Conservation (phyloP, 2,329 filamentous ascomycete species). For the Aspergillus proliferans region DNA sequence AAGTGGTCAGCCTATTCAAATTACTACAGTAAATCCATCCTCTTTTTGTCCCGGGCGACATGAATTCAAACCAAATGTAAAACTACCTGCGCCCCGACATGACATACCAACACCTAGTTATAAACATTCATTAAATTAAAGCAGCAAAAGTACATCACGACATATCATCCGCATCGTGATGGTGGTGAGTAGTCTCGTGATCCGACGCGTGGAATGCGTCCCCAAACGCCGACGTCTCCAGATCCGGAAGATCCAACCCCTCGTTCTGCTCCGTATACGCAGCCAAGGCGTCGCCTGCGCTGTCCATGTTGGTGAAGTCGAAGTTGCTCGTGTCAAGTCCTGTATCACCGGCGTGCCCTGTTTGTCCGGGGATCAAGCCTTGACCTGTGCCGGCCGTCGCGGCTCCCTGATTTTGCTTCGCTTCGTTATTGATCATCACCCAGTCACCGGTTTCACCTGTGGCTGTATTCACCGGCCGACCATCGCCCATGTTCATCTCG, state of each 20-base stretch:
- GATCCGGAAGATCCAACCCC: slow-evolving; percentile 51
- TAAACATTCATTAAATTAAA: slow-evolving; percentile 4
- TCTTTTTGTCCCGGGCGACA: not conserved
- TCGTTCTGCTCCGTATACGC: slow-evolving; percentile 58
- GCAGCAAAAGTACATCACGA: slow-evolving; percentile 9
- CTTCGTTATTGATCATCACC: slow-evolving; percentile 66
- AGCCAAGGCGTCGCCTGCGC: slow-evolving; percentile 64
- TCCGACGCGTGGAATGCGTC: slow-evolving; percentile 67
- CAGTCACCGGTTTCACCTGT: slow-evolving; percentile 58
- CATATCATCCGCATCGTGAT: slow-evolving; percentile 38
- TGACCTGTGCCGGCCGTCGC: slow-evolving; percentile 20
- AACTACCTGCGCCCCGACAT: slow-evolving; percentile 2
- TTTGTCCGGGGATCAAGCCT: slow-evolving; percentile 17
- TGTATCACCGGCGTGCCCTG: slow-evolving; percentile 15
- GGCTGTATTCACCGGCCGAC: slow-evolving; percentile 21
- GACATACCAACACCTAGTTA: not conserved
- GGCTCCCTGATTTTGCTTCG: slow-evolving; percentile 34
- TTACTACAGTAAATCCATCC: too few species aligned
- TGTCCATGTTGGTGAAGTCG: slow-evolving; percentile 51
- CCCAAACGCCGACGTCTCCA: slow-evolving; percentile 76
- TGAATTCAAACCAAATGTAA: slow-evolving; percentile 7
- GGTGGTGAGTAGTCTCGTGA: slow-evolving; percentile 37
- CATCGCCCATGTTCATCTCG: slow-evolving; percentile 51
- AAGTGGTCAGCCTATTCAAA: too few species aligned
- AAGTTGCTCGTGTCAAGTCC: slow-evolving; percentile 35